Evolutionary conservation across 1,139 yeast species (phyloP).

Genomic region (Candida smagusa): DNA sequence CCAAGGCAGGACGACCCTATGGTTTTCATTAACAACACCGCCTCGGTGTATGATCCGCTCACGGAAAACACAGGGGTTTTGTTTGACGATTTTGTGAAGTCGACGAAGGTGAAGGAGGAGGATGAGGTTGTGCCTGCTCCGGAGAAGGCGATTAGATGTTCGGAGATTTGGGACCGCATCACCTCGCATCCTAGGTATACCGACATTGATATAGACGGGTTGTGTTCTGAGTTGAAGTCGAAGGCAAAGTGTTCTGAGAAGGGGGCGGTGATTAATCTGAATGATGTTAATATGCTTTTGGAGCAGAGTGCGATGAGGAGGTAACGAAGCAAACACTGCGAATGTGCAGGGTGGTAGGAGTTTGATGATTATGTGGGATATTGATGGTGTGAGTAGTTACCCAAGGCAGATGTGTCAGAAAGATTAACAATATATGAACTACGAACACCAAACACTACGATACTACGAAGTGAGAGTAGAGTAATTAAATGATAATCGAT

Average conservation of each 20-base stretch:
- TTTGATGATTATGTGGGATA: too few relatives aligned
- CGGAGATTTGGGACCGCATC: conserved; percentile 95
- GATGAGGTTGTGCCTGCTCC: conserved; percentile 55
- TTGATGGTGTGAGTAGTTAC: too few relatives aligned
- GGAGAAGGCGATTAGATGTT: conserved; percentile 59
- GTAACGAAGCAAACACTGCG: too few relatives aligned
- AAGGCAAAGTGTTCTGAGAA: conserved; percentile 95
- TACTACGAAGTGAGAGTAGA: too few relatives aligned
- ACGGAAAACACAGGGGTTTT: conserved; percentile 29
- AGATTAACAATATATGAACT: too few relatives aligned
- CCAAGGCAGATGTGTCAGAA: too few relatives aligned
- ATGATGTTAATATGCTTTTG: conserved; percentile 70
- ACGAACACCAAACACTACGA: too few relatives aligned
- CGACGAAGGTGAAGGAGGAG: conserved; percentile 8
- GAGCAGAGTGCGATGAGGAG: conserved; percentile 32
- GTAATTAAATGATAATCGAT: too few relatives aligned
- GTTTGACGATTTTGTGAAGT: conserved; percentile 37
- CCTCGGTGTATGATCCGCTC: conserved; percentile 67
- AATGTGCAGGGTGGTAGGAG: too few relatives aligned
- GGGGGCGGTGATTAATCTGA: conserved; percentile 81
- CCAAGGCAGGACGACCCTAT: conserved; percentile 29
- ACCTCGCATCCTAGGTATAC: conserved; percentile 92
- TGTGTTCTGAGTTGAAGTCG: conserved; percentile 80
- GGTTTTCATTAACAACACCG: conserved; percentile 52
- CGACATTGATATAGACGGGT: conserved; percentile 88